Base-by-base conservation (phyloP, 768 basidiomycete species). In the Macrolepiota dolichaula region DNA sequence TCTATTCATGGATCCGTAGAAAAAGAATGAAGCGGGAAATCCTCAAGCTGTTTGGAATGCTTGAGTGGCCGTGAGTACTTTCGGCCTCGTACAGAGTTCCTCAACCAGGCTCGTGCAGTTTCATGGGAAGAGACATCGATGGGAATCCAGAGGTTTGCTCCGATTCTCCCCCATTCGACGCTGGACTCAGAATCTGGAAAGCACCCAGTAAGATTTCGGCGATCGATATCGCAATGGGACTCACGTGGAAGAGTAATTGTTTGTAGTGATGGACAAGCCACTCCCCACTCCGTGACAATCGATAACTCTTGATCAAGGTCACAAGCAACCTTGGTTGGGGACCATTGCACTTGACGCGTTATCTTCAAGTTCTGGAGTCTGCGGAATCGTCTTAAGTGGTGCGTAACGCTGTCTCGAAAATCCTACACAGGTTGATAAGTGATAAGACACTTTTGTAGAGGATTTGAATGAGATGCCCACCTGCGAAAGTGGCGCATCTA, bases 191-290 rank as follows among this genome's bases (percentile, higher is more conserved):
- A 71, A 59, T 72, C 72, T 71, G 27, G 50, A 53, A 29, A 55
- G 37, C 4, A 51, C 6, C n/a, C n/a, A 2, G 19, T 37, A 13
- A 4, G 29, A 37, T 11, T 27, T n/a, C 2, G 3, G 19, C 27
- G 36, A 6, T 35, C 57, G n/a, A 36, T 29, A 57, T 32, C 29
- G 7, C 29, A 32, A 49, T 36, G 51, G 44, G 3, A 66, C 75
- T 65, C 64, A 77, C 77, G 74, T 15, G 76, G 76, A 44, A 76
- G 69, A 0, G 69, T 68, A 40, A 76, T 76, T 38, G 77, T 71
- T 25, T 64, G 50, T 24, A 79, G 71, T 5, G 74, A 73, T 6
- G 71, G 68, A 52, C 77, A 79, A 3, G 67, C 73, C 15, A 62
- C 64, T 2, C 77, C 76, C 74, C 75, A 79, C n/a, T 68, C 64